Conservation (phyloP, 768 basidiomycete genomes). For the Fomitopsis pulvina region DNA sequence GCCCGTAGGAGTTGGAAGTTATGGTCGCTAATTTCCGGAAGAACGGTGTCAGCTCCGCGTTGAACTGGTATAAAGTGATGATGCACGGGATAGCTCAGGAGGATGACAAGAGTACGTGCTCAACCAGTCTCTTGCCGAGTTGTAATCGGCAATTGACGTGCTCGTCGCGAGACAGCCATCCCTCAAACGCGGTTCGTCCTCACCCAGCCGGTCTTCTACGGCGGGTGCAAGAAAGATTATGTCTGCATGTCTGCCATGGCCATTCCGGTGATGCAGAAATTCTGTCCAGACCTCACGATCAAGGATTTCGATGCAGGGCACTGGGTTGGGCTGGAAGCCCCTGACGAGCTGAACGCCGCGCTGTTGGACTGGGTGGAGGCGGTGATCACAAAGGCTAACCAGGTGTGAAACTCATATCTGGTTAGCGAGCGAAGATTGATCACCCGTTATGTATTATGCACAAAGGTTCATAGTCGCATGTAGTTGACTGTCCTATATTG, state of each 20-base stretch:
- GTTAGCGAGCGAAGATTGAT: no score
- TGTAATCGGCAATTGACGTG: no score
- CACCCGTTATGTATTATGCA: no score
- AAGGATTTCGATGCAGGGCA: conserved; percentile 32
- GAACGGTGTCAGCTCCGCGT: conserved; percentile 27
- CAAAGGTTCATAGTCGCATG: no score
- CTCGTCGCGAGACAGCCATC: conserved; percentile 12
- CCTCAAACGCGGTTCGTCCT: conserved; percentile 21
- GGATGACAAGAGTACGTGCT: conserved; percentile 22
- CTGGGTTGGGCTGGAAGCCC: conserved; percentile 30
- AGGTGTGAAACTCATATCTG: no score
- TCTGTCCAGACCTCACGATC: conserved; percentile 22
- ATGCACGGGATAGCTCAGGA: conserved; percentile 22
- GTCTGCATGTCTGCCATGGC: conserved; percentile 24
- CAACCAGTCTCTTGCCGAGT: background rate
- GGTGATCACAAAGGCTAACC: background rate
- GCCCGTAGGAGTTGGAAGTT: no score
- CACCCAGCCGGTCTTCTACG: conserved; percentile 32
- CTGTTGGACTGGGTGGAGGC: conserved; percentile 27
- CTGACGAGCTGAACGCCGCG: conserved; percentile 28
- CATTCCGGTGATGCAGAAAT: conserved; percentile 19
- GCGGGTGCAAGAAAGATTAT: conserved; percentile 27
- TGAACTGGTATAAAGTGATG: conserved; percentile 33
- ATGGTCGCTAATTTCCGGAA: conserved; percentile 23
- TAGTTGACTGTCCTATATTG: no score